Conservation (phyloP, 2,329 filamentous ascomycete species). For the Sarocladium brachiariae region DNA sequence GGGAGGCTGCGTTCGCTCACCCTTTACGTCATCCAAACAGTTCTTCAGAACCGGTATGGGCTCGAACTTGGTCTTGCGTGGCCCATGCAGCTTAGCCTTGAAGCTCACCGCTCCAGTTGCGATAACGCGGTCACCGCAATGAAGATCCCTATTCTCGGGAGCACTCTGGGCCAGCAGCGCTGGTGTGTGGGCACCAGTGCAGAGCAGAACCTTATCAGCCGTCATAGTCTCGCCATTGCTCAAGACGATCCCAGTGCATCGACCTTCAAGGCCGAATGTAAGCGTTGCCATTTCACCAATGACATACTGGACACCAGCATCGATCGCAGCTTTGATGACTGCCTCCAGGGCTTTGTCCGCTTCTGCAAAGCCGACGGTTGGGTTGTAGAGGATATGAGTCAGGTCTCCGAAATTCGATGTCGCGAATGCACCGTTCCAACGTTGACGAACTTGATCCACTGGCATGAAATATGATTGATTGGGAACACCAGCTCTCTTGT, state of each 20-base stretch:
- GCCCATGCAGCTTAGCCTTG: conserved; percentile 29
- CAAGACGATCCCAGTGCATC: conserved; percentile 42
- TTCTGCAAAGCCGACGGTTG: conserved; percentile 51
- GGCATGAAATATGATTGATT: conserved; percentile 34
- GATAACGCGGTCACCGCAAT: conserved; percentile 44
- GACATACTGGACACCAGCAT: conserved; percentile 49
- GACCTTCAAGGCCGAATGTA: conserved; percentile 37
- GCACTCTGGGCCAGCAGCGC: conserved; percentile 45
- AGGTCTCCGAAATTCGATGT: conserved; percentile 50
- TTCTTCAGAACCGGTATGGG: conserved; percentile 48
- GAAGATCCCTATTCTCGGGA: conserved; percentile 39
- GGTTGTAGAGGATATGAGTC: conserved; percentile 50
- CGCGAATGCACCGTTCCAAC: conserved; percentile 51
- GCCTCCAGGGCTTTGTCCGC: conserved; percentile 50
- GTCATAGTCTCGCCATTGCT: conserved; percentile 36
- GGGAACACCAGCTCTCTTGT: conserved; percentile 29
- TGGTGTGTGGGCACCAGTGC: conserved; percentile 51
- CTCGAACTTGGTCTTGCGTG: conserved; percentile 40
- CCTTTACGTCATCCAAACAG: conserved; percentile 32
- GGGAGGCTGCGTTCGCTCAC: conserved; percentile 20
- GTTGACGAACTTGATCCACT: conserved; percentile 43
- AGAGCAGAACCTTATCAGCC: conserved; percentile 48
- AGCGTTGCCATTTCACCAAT: conserved; percentile 41
- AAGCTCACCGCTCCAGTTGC: conserved; percentile 48
- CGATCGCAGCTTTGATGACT: conserved; percentile 44